A percentile compares a stretch with the other conserved stretches of the same genome.
phyloP scores from a whole-genome alignment of 73 alveolate species.

The Tetrahymena thermophila region DNA sequence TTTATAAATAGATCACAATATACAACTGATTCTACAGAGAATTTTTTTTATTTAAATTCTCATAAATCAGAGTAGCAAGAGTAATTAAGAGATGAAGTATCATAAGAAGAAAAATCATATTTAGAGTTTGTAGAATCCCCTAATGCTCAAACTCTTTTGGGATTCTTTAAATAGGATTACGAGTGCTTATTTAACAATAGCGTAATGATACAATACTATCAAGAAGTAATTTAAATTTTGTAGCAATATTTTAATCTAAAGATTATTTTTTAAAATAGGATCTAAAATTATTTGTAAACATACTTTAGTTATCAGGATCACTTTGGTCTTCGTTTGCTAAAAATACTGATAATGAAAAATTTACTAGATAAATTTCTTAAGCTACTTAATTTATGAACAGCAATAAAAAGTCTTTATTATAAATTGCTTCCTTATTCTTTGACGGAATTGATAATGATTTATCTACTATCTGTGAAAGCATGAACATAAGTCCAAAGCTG shows the following conservation, averaged over 20 bases:
- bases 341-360: background rate
- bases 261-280: background rate
- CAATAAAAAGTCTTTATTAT: background rate
- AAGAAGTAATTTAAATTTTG: background rate
- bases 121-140: background rate
- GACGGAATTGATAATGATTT: background rate
- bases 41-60: background rate
- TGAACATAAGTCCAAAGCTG: background rate
- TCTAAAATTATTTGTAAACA: background rate
- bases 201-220: background rate
- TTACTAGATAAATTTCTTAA: background rate
- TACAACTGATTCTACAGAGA: background rate
- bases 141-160: background rate
- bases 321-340: background rate
- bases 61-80: background rate
- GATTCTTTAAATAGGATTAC: background rate
- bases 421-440: background rate
- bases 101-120: background rate
- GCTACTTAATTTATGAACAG: background rate
- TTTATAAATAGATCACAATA: background rate
- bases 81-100: background rate
- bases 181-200: background rate
- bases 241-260: background rate
- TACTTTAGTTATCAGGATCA: background rate
- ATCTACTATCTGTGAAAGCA: background rate